Conservation (phyloP, 352 stramenopile genomes). For the Globisporangium polare region DNA sequence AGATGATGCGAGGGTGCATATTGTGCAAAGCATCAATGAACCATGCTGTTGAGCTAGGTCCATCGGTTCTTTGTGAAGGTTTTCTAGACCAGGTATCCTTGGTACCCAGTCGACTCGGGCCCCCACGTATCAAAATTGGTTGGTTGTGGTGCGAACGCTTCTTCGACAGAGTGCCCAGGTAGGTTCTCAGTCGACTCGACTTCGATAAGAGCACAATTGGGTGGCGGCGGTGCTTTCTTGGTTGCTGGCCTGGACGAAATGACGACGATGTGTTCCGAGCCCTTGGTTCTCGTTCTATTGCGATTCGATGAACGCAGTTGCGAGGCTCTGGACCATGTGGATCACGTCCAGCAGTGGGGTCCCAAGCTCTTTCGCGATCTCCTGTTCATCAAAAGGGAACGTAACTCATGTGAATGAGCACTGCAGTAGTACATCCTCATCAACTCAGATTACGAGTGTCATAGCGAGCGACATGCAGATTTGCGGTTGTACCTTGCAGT, state of each 20-base stretch:
- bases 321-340: slow-evolving; percentile 43
- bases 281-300: background rate
- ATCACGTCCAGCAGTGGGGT: slow-evolving; percentile 58
- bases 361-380: slow-evolving; percentile 33
- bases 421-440: background rate
- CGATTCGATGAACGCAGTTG: slow-evolving; percentile 13
- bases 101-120: too few species aligned
- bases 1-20: background rate
- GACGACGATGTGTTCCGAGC: background rate
- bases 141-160: background rate
- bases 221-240: background rate
- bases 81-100: too few species aligned
- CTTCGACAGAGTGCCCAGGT: too few species aligned
- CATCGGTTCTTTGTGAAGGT: background rate
- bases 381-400: slow-evolving; percentile 17
- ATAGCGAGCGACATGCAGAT: too few species aligned
- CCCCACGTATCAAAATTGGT: background rate
- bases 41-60: too few species aligned
- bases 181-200: too few species aligned
- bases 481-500: slow-evolving; percentile 85
- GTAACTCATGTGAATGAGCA: background rate
- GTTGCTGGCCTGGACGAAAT: background rate
- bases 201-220: too few species aligned
- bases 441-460: background rate
- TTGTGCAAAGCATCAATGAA: background rate